Conservation (phyloP, 2,329 filamentous ascomycete species). For the Xylariaceae sp. region DNA sequence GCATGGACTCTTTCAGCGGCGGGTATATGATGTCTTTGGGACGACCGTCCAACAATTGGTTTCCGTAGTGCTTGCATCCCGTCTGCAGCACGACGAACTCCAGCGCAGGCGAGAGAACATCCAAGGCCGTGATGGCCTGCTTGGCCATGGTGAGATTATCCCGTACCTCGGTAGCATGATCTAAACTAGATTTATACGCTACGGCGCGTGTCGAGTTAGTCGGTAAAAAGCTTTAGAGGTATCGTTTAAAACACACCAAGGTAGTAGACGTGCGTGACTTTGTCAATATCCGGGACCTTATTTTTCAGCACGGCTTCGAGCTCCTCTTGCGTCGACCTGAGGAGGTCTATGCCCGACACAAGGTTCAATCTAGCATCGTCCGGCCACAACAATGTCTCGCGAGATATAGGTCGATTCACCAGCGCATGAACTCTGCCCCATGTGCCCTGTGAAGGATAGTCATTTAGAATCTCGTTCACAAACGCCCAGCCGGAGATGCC, state of each 20-base stretch:
- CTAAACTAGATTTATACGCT: slow-evolving; percentile 42
- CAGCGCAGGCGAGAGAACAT: slow-evolving; percentile 41
- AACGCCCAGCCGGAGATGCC: slow-evolving; percentile 55
- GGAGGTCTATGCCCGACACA: slow-evolving; percentile 40
- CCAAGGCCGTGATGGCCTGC: slow-evolving; percentile 42
- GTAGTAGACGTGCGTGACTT: slow-evolving; percentile 48
- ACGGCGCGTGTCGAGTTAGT: slow-evolving; percentile 14
- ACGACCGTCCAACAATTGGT: slow-evolving; percentile 35
- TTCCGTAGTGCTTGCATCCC: slow-evolving; percentile 45
- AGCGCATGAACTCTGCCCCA: slow-evolving; percentile 50
- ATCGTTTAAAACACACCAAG: slow-evolving; percentile 33
- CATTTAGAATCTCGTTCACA: slow-evolving; percentile 49
- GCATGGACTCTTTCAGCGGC: slow-evolving; percentile 43
- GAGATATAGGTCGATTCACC: slow-evolving; percentile 46
- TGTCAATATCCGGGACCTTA: slow-evolving; percentile 40
- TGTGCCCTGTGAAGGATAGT: slow-evolving; percentile 46
- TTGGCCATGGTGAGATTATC: slow-evolving; percentile 44
- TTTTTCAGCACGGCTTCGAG: slow-evolving; percentile 39
- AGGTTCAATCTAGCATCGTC: slow-evolving; percentile 37
- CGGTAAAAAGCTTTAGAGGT: not conserved
- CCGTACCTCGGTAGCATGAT: slow-evolving; percentile 35
- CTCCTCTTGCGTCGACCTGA: slow-evolving; percentile 33
- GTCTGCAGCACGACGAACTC: slow-evolving; percentile 46
- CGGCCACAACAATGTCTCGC: slow-evolving; percentile 36
- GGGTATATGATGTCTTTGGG: slow-evolving; percentile 35